Percentiles rank a stretch among this genome's conserved stretches.
Evolutionary conservation across 345 rosid species (phyloP).

Genomic region (Murraya paniculata): DNA sequence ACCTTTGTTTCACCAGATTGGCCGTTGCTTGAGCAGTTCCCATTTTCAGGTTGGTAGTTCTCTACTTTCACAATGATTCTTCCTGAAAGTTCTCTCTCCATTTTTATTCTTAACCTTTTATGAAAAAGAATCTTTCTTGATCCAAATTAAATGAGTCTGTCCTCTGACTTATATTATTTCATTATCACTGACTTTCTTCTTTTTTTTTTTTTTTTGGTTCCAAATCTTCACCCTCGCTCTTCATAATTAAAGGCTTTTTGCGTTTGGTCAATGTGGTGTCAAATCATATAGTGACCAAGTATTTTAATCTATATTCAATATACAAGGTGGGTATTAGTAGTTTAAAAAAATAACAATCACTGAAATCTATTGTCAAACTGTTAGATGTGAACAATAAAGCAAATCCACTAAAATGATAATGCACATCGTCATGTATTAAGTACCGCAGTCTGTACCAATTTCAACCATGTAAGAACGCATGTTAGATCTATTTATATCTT

Average conservation of each 20-base stretch:
- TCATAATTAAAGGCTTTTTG: background rate
- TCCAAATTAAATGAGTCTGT: background rate
- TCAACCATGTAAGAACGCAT: background rate
- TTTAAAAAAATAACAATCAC: background rate
- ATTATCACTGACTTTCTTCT: background rate
- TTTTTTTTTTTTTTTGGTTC: too few relatives aligned
- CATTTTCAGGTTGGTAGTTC: conserved; percentile 71
- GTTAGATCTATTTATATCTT: background rate
- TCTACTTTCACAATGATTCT: background rate
- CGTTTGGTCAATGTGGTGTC: background rate
- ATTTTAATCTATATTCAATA: background rate
- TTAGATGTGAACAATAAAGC: background rate
- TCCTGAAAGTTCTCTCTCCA: background rate
- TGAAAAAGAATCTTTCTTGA: background rate
- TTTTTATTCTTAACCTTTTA: background rate
- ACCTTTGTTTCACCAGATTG: conserved; percentile 62
- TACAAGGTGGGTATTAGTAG: background rate
- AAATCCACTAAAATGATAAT: background rate
- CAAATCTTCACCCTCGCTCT: too few relatives aligned
- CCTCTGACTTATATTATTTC: conserved; percentile 1
- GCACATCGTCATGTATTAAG: background rate
- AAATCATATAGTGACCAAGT: background rate
- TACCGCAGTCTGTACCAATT: background rate
- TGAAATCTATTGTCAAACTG: background rate
- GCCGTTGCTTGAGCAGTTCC: conserved; percentile 73